Evolutionary conservation across 2,329 filamentous ascomycete genomes (phyloP).

Genomic region (Aspergillus aculeatus): DNA sequence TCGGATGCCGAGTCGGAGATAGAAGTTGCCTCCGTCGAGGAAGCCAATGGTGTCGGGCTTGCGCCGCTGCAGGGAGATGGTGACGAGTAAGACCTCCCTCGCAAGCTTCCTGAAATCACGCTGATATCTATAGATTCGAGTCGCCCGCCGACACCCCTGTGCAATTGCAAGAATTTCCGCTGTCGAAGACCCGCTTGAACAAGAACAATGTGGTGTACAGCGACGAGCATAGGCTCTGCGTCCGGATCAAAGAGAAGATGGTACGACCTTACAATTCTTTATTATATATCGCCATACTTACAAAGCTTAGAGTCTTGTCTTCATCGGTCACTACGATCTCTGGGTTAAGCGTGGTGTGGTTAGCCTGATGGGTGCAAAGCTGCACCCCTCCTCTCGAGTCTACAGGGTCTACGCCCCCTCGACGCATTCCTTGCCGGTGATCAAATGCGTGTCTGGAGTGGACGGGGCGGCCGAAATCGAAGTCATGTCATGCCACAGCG

Average conservation of each 20-base stretch:
- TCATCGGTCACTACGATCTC: slow-evolving; percentile 58
- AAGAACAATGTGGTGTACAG: slow-evolving; percentile 40
- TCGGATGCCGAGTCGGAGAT: slow-evolving; percentile 22
- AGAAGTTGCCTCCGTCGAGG: slow-evolving; percentile 15
- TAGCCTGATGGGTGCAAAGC: slow-evolving; percentile 58
- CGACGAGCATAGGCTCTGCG: slow-evolving; percentile 38
- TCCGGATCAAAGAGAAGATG: slow-evolving; percentile 42
- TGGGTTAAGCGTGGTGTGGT: slow-evolving; percentile 56
- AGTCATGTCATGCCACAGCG: slow-evolving; percentile 48
- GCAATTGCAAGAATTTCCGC: slow-evolving; percentile 38
- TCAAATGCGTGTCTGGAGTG: slow-evolving; percentile 46
- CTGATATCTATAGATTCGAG: slow-evolving; percentile 31
- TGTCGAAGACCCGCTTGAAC: slow-evolving; percentile 39
- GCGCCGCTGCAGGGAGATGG: slow-evolving; percentile 25
- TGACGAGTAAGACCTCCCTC: slow-evolving; percentile 24
- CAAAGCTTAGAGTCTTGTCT: slow-evolving; percentile 37
- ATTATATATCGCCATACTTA: slow-evolving; percentile 18
- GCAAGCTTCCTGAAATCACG: neutral
- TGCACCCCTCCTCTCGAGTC: slow-evolving; percentile 45
- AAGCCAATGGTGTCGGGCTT: slow-evolving; percentile 24
- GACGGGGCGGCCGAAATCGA: slow-evolving; percentile 49
- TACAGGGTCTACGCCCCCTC: slow-evolving; percentile 56
- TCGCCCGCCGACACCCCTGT: slow-evolving; percentile 30
- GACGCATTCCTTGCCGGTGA: slow-evolving; percentile 56
- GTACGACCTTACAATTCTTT: slow-evolving; percentile 21